Evolutionary conservation across 2,329 filamentous ascomycete genomes (phyloP), one percentile per base, ranked within the genome.

Genomic region (Microascus cirrosus): DNA sequence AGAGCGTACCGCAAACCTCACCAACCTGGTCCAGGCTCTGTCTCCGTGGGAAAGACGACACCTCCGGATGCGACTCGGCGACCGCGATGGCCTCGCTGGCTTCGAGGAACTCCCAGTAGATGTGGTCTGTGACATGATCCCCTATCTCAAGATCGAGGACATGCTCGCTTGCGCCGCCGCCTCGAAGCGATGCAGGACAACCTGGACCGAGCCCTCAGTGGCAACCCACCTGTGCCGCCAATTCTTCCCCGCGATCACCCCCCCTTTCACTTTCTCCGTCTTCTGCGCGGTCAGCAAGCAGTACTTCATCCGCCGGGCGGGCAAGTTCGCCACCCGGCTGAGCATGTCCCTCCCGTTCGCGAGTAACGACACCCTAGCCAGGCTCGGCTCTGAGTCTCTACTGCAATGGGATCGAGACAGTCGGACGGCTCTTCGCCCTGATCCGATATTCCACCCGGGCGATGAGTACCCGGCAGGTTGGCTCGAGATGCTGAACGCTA

Each of bases 201-300:
- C 57, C 7, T 69, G 67, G 67, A 62, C 61, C 5, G 63, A 65
- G 32, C 60, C 58, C 15, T 60, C 57, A 2, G 62, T 70, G 6
- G 35, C 62, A 3, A 35, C 53, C 0, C 58, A 58, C 2, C 60
- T 69, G 5, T 64, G 65, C 45, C 61, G 60, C 4, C 58, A 58
- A 24, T 65, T 69, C 53, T 70, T 68, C 32, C 65, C 67, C 0
- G 68, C 67, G 0, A 59, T 70, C 6, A 34, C 20, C 8, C 35
- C n/a, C 6, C 35, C 54, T 20, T 36, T 22, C 18, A 48, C 54
- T 11, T 55, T 55, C 15, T 35, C 35, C 2, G 22, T 22, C 36
- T 55, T 55, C 54, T 36, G 20, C 28, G 25, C 18, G 22, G 54
- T 36, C 18, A 32, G 36, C 24, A 36, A 22, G 15, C 25, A 8